phyloP scores from a whole-genome alignment of 140 eudicot genomes.

The Senecio squalidus region DNA sequence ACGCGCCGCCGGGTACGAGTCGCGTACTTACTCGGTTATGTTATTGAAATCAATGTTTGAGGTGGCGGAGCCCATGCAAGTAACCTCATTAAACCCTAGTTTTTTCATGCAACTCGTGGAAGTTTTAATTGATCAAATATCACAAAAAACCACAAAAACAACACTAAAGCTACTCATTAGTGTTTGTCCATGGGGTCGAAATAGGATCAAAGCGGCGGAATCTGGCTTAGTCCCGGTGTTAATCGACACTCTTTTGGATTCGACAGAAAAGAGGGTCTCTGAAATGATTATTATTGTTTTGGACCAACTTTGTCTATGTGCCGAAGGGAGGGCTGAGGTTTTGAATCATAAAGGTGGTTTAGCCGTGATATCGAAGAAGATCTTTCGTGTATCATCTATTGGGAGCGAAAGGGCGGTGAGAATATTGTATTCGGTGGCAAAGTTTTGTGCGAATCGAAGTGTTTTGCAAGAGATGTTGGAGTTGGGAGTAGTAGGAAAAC shows the following conservation, averaged over 20 bases:
- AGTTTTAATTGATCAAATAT: slow-evolving; percentile 38
- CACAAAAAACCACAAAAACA: slow-evolving; percentile 40
- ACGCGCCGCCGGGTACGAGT: slow-evolving; percentile 37
- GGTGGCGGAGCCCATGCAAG: slow-evolving; percentile 45
- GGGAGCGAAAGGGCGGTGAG: slow-evolving; percentile 56
- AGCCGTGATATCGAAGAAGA: slow-evolving; percentile 63
- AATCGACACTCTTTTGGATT: slow-evolving; percentile 39
- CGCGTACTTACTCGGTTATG: slow-evolving; percentile 48
- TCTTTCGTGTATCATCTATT: slow-evolving; percentile 43
- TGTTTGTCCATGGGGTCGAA: slow-evolving; percentile 58
- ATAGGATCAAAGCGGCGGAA: slow-evolving; percentile 43
- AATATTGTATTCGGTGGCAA: slow-evolving; percentile 38
- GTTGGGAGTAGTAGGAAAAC: slow-evolving; percentile 52
- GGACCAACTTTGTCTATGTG: slow-evolving; percentile 41
- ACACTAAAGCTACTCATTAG: slow-evolving; percentile 35
- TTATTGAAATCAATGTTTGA: slow-evolving; percentile 42
- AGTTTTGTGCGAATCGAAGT: slow-evolving; percentile 32
- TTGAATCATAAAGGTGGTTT: slow-evolving; percentile 51
- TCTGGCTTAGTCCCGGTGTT: slow-evolving; percentile 37
- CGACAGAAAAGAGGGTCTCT: slow-evolving; percentile 27
- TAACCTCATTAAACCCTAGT: slow-evolving; percentile 18
- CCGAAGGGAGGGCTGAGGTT: slow-evolving; percentile 57
- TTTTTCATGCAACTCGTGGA: slow-evolving; percentile 32
- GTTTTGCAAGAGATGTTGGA: slow-evolving; percentile 59
- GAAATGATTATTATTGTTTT: slow-evolving; percentile 42